phyloP scores from a whole-genome alignment of 352 stramenopile genomes.

The Phytophthora aleatoria region DNA sequence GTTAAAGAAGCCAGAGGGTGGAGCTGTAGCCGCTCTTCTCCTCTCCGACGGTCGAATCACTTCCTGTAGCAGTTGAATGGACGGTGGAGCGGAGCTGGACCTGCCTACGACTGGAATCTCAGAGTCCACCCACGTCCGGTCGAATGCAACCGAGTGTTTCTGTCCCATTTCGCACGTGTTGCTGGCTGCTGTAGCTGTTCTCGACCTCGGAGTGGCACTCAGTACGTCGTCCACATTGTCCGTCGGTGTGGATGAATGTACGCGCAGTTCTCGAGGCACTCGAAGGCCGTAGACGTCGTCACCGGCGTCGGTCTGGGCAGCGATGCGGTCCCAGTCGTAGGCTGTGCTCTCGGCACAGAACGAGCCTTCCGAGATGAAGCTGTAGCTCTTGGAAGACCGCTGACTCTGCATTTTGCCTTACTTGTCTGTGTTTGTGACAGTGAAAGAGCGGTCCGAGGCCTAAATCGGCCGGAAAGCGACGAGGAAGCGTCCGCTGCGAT shows the following conservation, averaged over 20 bases:
- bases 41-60: constrained; percentile 39
- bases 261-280: constrained; percentile 27
- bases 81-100: constrained; percentile 64
- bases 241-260: constrained; percentile 33
- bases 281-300: constrained; percentile 33
- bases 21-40: constrained; percentile 53
- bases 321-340: constrained; percentile 50
- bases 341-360: constrained; percentile 45
- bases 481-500: constrained; percentile 1
- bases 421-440: constrained; percentile 4
- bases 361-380: constrained; percentile 84
- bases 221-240: constrained; percentile 32
- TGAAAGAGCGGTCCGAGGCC: constrained; percentile 4
- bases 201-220: constrained; percentile 17
- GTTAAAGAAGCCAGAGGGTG: constrained; percentile 64
- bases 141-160: constrained; percentile 66
- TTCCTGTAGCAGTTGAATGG: constrained; percentile 72
- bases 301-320: constrained; percentile 14
- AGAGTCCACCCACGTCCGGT: constrained; percentile 47
- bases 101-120: constrained; percentile 62
- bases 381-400: constrained; percentile 65
- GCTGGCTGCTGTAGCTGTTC: constrained; percentile 18
- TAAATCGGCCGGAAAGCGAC: not conserved
- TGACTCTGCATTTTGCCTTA: constrained; percentile 29
- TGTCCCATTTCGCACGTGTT: constrained; percentile 23